Percentiles rank a stretch among this genome's conserved stretches.
Evolutionary conservation across 345 rosid genomes (phyloP).

Genomic region (Excoecaria agallocha): DNA sequence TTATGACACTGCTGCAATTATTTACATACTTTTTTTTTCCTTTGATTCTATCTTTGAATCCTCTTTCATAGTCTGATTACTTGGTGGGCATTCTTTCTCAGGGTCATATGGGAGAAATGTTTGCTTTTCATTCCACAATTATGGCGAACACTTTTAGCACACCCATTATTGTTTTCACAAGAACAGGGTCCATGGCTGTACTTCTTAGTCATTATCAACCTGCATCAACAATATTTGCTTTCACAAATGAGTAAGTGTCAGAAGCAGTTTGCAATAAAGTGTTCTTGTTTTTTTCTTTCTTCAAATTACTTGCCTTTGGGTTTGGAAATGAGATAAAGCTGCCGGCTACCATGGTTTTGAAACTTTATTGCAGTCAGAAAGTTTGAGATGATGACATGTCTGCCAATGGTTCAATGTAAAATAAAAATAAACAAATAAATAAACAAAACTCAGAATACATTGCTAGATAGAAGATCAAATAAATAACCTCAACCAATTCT

Average conservation of each 20-base stretch:
- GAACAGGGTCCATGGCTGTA: conserved; percentile 93
- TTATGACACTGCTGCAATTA: neutral
- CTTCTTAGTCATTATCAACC: conserved; percentile 87
- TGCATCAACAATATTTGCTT: conserved; percentile 78
- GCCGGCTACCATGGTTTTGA: neutral
- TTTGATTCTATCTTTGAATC: neutral
- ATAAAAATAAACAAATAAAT: no score
- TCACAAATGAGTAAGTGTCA: conserved; percentile 81
- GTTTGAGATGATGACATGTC: neutral
- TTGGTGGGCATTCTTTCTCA: conserved; percentile 38
- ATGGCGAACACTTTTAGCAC: conserved; percentile 87
- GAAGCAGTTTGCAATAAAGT: neutral
- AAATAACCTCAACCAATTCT: neutral
- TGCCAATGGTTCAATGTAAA: neutral
- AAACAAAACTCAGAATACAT: neutral
- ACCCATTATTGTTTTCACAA: conserved; percentile 83
- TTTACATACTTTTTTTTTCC: neutral
- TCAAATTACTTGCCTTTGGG: conserved; percentile 2
- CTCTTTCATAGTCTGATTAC: conserved; percentile 17
- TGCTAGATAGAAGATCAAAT: neutral
- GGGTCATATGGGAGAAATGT: conserved; percentile 97
- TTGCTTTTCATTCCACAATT: conserved; percentile 88
- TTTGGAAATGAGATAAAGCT: neutral
- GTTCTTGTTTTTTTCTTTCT: neutral
- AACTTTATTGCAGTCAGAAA: neutral